A percentile compares a stretch with the other conserved stretches of the same genome.
Evolutionary conservation across 176 grass and related monocot genomes (phyloP).

Genomic region (Pontederia paniculata): DNA sequence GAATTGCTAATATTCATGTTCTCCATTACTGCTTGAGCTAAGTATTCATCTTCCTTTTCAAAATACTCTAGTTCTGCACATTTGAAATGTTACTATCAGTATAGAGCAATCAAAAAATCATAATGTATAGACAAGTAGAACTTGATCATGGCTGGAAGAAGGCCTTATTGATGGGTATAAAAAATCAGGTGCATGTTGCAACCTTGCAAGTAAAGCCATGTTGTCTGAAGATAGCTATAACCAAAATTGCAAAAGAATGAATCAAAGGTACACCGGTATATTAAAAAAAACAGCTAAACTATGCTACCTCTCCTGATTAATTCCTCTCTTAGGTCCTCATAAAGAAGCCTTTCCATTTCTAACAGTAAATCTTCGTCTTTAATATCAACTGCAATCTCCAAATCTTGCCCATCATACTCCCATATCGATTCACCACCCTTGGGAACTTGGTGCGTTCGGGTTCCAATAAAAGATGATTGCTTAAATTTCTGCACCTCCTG

Average conservation of each 20-base stretch:
- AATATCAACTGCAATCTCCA: slow-evolving; percentile 25
- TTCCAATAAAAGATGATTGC: slow-evolving; percentile 24
- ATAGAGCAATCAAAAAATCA: no score
- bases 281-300: not conserved
- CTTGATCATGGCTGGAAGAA: no score
- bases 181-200: not conserved
- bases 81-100: no score
- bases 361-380: slow-evolving; percentile 76
- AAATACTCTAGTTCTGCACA: slow-evolving; percentile 64
- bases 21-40: slow-evolving; percentile 63
- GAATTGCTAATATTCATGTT: slow-evolving; percentile 81
- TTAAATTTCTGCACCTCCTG: slow-evolving; percentile 84
- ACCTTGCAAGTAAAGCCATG: not conserved
- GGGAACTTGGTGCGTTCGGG: not conserved
- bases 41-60: slow-evolving; percentile 89
- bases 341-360: slow-evolving; percentile 90
- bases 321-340: slow-evolving; percentile 77
- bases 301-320: slow-evolving; percentile 54
- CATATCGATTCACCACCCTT: slow-evolving; percentile 50
- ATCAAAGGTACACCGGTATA: not conserved
- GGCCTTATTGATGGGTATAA: not conserved
- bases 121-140: no score
- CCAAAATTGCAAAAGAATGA: not conserved
- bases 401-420: slow-evolving; percentile 56
- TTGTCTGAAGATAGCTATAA: not conserved